Evolutionary conservation across 1,284 basidiomycete species (phyloP).

Genomic region (Ustilago hordei): DNA sequence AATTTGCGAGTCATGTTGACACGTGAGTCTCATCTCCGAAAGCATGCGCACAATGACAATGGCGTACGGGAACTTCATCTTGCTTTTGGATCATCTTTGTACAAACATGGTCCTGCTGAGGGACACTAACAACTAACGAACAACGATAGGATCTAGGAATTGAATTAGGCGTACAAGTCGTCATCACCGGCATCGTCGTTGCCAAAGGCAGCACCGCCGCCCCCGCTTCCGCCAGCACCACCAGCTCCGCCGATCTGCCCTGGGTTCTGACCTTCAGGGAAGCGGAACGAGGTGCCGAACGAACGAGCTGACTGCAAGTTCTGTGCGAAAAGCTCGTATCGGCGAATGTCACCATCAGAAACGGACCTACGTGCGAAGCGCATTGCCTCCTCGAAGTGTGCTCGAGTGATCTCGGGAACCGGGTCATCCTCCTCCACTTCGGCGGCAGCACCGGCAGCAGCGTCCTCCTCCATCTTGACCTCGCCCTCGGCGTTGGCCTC

Average conservation of each 20-base stretch:
- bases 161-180: slow-evolving; percentile 53
- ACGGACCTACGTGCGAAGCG: slow-evolving; percentile 75
- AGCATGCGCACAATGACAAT: not conserved
- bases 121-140: not conserved
- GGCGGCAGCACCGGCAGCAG: slow-evolving; percentile 73
- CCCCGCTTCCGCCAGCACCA: slow-evolving; percentile 69
- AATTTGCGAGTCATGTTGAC: too few relatives aligned
- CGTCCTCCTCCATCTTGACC: slow-evolving; percentile 79
- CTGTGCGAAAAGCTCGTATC: slow-evolving; percentile 74
- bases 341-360: slow-evolving; percentile 83
- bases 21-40: too few relatives aligned
- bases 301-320: slow-evolving; percentile 65
- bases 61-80: not conserved
- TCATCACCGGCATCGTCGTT: slow-evolving; percentile 87
- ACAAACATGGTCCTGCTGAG: not conserved
- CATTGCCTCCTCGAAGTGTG: slow-evolving; percentile 94
- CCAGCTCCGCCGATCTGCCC: slow-evolving; percentile 28
- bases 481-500: slow-evolving; percentile 53
- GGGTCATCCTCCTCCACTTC: slow-evolving; percentile 83
- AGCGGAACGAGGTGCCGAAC: slow-evolving; percentile 90
- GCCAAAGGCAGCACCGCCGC: slow-evolving; percentile 80
- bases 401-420: slow-evolving; percentile 88
- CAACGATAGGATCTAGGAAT: slow-evolving; percentile 6
- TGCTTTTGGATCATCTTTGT: slow-evolving; percentile 2
- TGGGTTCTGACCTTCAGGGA: slow-evolving; percentile 79